Conservation (phyloP, 148 eudicot species). For the Polygonum maritimum region DNA sequence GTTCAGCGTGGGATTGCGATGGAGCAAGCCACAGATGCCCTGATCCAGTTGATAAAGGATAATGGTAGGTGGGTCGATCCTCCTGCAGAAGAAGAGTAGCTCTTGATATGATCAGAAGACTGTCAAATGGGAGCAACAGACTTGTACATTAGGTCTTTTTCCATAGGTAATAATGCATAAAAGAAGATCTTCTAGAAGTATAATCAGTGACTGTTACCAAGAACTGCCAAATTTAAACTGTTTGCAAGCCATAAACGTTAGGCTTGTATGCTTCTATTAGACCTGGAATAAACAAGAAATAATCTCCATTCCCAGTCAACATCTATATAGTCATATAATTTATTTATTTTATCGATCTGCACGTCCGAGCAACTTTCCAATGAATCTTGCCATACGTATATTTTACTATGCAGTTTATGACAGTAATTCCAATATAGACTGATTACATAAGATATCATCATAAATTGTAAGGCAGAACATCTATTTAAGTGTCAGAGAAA, state of each 20-base stretch:
- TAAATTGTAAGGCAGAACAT: neutral
- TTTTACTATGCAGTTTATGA: neutral
- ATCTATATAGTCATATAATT: neutral
- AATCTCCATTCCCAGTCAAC: neutral
- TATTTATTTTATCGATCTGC: neutral
- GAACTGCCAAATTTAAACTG: neutral
- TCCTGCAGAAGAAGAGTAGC: slow-evolving; percentile 53
- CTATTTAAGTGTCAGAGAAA: too few species aligned
- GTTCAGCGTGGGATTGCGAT: slow-evolving; percentile 78
- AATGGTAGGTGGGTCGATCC: slow-evolving; percentile 98
- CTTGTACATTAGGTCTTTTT: neutral
- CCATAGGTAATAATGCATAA: neutral
- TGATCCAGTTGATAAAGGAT: slow-evolving; percentile 84
- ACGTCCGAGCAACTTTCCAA: neutral
- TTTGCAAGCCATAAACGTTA: neutral
- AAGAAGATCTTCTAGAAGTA: neutral
- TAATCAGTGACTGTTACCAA: neutral
- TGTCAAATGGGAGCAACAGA: slow-evolving; percentile 7
- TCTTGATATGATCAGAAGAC: neutral
- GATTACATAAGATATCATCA: neutral
- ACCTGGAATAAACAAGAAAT: neutral
- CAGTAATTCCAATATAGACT: neutral
- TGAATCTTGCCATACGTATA: neutral
- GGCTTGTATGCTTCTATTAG: neutral
- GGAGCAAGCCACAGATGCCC: slow-evolving; percentile 90